Base-by-base conservation (phyloP, 176 grass and related monocot species). In the Poa annua region DNA sequence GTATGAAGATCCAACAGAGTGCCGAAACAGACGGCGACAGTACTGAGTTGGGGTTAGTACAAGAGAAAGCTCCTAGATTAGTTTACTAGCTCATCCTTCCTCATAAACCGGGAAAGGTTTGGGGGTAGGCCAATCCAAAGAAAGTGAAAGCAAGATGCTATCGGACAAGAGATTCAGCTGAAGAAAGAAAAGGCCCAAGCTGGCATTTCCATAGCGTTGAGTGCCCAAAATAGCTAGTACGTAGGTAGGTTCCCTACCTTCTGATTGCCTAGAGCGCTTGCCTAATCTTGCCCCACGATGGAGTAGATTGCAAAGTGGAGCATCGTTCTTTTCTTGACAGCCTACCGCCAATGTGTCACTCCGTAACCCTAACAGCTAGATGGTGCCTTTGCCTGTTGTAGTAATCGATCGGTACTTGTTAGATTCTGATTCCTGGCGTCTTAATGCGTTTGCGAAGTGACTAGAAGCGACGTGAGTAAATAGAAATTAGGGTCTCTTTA, bases 121-220 rank as follows among this genome's bases (percentile, higher is more conserved):
- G 70, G 38, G 8, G 34, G 34, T 68, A 80, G 87, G 82, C 87
- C 69, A 80, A 52, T 33, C 83, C 70, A 69, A 50, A 70, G 77
- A 56, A 71, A 51, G 62, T 45, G 82, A 85, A 81, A 89, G 77
- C 77, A 77, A 89, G 82, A 85, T 85, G 62, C 72, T 85, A 85
- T 26, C 68, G 20, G 82, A 80, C 67, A 84, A 88, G 74, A 80
- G 75, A 53, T 81, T 81, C 12, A 71, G 24, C 44, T 45, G 44
- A 35, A 71, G 85, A 45, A 74, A 47, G 8, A 29, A 21, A 78
- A 82, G 38, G 71, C 78, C 60, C 72, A n/a, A 65, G 53, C 44
- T 78, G 54, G 54, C 78, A 82, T 81, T 48, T 81, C 34, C 54
- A 56, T 56, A 60, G 48, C 16, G 83, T 48, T 85, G 20, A 4